Evolutionary conservation across 2,329 filamentous ascomycete genomes (phyloP).

Genomic region (Bipolaris oryzae): DNA sequence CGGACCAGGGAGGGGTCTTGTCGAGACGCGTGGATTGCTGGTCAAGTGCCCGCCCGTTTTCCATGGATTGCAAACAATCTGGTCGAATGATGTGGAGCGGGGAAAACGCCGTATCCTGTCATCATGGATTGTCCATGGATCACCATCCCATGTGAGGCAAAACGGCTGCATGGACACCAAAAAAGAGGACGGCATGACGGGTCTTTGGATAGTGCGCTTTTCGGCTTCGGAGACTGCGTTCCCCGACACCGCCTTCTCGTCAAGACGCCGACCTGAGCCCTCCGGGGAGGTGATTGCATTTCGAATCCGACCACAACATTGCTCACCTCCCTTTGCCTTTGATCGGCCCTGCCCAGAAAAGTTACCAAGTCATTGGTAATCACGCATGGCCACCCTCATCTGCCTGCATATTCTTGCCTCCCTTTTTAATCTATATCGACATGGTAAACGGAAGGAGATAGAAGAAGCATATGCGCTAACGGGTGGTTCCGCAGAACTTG

Average conservation of each 20-base stretch:
- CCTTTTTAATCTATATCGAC: neutral
- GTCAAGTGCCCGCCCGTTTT: constrained; percentile 1
- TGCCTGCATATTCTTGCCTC: too few relatives aligned
- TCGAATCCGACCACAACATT: neutral
- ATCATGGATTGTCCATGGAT: constrained; percentile 3
- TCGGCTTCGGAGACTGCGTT: constrained; percentile 7
- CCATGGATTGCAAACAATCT: neutral
- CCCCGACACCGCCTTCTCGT: neutral
- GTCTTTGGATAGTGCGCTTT: neutral
- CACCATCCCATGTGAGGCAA: neutral
- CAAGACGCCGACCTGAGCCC: too few relatives aligned
- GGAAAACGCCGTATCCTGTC: constrained; percentile 13
- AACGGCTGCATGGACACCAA: neutral
- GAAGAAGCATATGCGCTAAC: constrained; percentile 10
- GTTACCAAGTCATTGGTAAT: neutral
- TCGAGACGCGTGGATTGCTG: constrained; percentile 3
- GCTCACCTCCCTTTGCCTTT: neutral
- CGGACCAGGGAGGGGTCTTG: neutral
- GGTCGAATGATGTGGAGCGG: constrained; percentile 8
- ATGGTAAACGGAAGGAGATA: neutral
- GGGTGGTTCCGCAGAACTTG: constrained; percentile 48
- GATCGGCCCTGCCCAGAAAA: neutral
- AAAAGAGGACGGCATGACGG: neutral
- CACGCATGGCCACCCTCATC: neutral
- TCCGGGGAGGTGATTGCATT: too few relatives aligned